Evolutionary conservation across 352 stramenopile genomes (phyloP).

Genomic region (Phytopythium delawarense): DNA sequence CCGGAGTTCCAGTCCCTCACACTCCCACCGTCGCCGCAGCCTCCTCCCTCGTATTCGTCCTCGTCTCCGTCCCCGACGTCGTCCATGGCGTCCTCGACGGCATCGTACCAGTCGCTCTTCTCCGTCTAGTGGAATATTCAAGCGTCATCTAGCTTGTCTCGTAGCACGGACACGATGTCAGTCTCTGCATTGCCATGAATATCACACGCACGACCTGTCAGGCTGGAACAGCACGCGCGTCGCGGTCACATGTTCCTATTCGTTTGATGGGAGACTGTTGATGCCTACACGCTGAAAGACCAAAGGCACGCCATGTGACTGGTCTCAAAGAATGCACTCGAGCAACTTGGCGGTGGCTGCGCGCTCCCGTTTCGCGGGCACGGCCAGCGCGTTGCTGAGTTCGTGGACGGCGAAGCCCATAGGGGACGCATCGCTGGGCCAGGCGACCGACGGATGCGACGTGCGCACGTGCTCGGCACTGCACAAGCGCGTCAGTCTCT

Average conservation of each 20-base stretch:
- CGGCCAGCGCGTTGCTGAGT: slow-evolving; percentile 20
- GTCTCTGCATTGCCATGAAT: neutral
- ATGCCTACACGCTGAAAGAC: neutral
- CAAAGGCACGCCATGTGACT: neutral
- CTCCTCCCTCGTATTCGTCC: slow-evolving; percentile 2
- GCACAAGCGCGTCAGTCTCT: neutral
- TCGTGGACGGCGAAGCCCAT: slow-evolving; percentile 26
- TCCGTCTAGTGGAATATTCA: neutral
- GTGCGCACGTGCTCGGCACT: slow-evolving; percentile 50
- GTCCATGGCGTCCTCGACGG: slow-evolving; percentile 10
- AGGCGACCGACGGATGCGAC: slow-evolving; percentile 40
- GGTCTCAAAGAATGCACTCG: slow-evolving; percentile 22
- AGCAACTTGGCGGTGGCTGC: slow-evolving; percentile 19
- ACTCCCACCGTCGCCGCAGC: neutral
- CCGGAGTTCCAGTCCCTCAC: neutral
- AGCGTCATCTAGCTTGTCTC: neutral
- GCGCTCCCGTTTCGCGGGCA: slow-evolving; percentile 12
- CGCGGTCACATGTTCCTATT: neutral
- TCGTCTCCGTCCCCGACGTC: slow-evolving; percentile 17
- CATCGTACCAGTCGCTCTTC: slow-evolving; percentile 6
- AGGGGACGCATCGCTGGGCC: slow-evolving; percentile 14
- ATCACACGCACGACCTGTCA: neutral
- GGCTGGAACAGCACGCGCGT: too few species aligned
- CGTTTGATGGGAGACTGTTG: neutral
- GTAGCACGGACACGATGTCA: neutral